These are phyloP conservation scores for Claviceps sp. DNA, from an alignment of 2,329 filamentous ascomycete genomes.

Conservation along the genomic window DNA sequence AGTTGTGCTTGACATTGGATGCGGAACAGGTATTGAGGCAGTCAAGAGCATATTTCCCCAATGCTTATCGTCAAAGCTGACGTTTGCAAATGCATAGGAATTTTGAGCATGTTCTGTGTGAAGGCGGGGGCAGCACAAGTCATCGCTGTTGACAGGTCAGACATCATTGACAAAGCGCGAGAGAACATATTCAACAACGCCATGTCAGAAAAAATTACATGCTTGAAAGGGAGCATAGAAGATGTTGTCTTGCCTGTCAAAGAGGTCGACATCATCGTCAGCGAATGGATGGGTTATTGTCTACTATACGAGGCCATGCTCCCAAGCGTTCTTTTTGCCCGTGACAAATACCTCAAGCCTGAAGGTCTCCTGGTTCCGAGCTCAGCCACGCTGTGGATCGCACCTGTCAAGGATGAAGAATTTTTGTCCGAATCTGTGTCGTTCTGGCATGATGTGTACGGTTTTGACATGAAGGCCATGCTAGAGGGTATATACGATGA, in stretches of 20 bases:
- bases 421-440: slow-evolving; percentile 65
- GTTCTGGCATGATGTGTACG: slow-evolving; percentile 89
- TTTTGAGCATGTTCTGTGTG: slow-evolving; percentile 89
- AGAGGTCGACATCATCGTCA: slow-evolving; percentile 86
- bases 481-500: slow-evolving; percentile 70
- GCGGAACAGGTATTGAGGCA: slow-evolving; percentile 45
- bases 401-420: slow-evolving; percentile 64
- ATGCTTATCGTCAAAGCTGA: background rate
- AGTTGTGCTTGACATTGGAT: slow-evolving; percentile 81
- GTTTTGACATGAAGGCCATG: slow-evolving; percentile 91
- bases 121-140: slow-evolving; percentile 78
- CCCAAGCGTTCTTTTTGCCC: slow-evolving; percentile 76
- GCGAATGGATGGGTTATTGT: slow-evolving; percentile 96
- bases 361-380: slow-evolving; percentile 78
- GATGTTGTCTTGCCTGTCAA: slow-evolving; percentile 66
- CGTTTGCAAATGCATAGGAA: slow-evolving; percentile 37
- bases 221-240: slow-evolving; percentile 75
- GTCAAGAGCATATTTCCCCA: background rate
- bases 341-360: slow-evolving; percentile 71
- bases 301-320: slow-evolving; percentile 94
- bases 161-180: slow-evolving; percentile 75
- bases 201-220: slow-evolving; percentile 60
- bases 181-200: slow-evolving; percentile 77
- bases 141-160: slow-evolving; percentile 83
- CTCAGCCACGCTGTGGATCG: slow-evolving; percentile 70